Evolutionary conservation across 495 filamentous ascomycete species (phyloP).

Genomic region (Viridothelium virens): DNA sequence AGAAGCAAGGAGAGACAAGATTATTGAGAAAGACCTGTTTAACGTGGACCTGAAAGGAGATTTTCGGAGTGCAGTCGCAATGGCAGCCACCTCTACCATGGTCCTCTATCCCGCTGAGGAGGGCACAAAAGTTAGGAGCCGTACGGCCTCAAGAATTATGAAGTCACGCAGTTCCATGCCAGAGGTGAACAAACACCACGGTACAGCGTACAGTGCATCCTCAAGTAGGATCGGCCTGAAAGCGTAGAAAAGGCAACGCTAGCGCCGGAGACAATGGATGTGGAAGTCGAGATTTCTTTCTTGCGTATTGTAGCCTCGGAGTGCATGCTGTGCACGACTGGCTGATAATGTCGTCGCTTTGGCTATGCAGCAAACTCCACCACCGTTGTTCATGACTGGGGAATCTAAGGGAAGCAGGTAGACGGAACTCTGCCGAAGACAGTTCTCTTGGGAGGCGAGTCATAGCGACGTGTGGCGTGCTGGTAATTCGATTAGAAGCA

Average conservation of each 20-base stretch:
- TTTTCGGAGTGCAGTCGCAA: not conserved
- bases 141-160: slow-evolving; percentile 24
- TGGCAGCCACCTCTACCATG: slow-evolving; percentile 20
- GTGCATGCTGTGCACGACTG: not conserved
- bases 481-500: too few species aligned
- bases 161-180: slow-evolving; percentile 21
- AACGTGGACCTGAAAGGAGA: slow-evolving; percentile 1
- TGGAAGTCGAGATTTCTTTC: not conserved
- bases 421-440: not conserved
- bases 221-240: not conserved
- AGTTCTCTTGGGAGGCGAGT: not conserved
- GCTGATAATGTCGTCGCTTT: not conserved
- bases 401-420: not conserved
- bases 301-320: not conserved
- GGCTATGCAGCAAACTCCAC: not conserved
- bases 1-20: slow-evolving; percentile 13
- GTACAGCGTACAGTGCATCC: not conserved
- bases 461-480: too few species aligned
- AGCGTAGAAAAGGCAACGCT: not conserved
- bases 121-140: slow-evolving; percentile 16
- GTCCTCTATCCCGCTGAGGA: slow-evolving; percentile 26
- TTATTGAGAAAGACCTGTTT: slow-evolving; percentile 11
- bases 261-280: not conserved
- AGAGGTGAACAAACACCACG: not conserved
- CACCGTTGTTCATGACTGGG: not conserved